These are phyloP conservation scores for Phytophthora nicotianae DNA, from an alignment of 352 stramenopile species.

Conservation along the genomic window DNA sequence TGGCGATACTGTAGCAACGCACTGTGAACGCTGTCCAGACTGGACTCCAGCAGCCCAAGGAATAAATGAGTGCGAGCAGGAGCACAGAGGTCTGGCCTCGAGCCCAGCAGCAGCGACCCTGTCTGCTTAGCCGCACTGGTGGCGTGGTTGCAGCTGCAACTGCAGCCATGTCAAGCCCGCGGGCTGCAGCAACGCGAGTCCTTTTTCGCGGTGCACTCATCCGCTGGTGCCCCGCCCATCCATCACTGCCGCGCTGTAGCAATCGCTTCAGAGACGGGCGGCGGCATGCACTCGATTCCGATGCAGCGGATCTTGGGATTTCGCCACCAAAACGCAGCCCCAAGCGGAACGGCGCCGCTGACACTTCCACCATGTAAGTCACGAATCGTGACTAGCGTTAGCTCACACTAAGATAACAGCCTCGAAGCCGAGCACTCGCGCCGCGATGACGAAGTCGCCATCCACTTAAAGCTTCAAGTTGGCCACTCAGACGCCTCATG, in stretches of 20 bases:
- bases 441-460: slow-evolving; percentile 3
- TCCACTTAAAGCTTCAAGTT: slow-evolving; percentile 23
- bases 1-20: too few relatives aligned
- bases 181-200: slow-evolving; percentile 1
- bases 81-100: slow-evolving; percentile 3
- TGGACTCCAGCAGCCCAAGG: neutral
- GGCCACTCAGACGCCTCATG: slow-evolving; percentile 10
- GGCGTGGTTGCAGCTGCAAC: slow-evolving; percentile 15
- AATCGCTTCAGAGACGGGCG: slow-evolving; percentile 21
- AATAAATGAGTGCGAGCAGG: slow-evolving; percentile 12
- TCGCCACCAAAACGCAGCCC: slow-evolving; percentile 13
- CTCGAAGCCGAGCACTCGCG: neutral
- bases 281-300: neutral
- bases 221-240: slow-evolving; percentile 8
- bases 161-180: slow-evolving; percentile 2
- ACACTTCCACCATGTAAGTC: neutral
- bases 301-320: slow-evolving; percentile 16
- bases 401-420: slow-evolving; percentile 13
- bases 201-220: slow-evolving; percentile 28
- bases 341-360: neutral
- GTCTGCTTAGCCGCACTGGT: slow-evolving; percentile 4
- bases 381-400: slow-evolving; percentile 12
- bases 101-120: slow-evolving; percentile 12
- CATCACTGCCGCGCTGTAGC: slow-evolving; percentile 16
- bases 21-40: too few relatives aligned